These are phyloP conservation scores for Podospora appendiculata DNA, from an alignment of 495 filamentous ascomycete species.

Conservation along the genomic window DNA sequence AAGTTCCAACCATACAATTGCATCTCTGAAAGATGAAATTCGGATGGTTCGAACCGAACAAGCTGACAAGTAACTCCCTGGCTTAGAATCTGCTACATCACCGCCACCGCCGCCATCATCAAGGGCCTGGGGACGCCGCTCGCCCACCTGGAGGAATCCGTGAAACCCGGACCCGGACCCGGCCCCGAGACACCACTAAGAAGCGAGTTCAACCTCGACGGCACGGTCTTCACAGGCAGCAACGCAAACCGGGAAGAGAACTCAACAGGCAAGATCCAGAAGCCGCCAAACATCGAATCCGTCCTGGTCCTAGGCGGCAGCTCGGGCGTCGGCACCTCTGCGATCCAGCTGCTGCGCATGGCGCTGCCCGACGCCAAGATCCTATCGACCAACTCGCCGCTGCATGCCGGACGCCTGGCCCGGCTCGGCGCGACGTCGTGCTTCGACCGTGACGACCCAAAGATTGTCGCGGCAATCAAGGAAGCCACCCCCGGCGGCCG, in stretches of 20 bases:
- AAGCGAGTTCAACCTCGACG: background rate
- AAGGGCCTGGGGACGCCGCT: slow-evolving; percentile 23
- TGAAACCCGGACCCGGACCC: slow-evolving; percentile 4
- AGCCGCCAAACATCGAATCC: slow-evolving; percentile 8
- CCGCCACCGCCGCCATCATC: slow-evolving; percentile 22
- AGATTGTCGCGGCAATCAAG: slow-evolving; percentile 17
- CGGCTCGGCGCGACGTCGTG: slow-evolving; percentile 25
- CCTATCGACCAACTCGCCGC: slow-evolving; percentile 30
- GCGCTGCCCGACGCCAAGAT: slow-evolving; percentile 26
- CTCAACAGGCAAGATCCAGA: background rate
- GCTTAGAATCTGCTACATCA: slow-evolving; percentile 32
- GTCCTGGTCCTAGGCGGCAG: slow-evolving; percentile 37
- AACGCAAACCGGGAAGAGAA: background rate
- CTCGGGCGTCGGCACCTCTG: slow-evolving; percentile 31
- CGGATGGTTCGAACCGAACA: background rate
- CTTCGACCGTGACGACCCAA: slow-evolving; percentile 22
- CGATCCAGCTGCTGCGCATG: slow-evolving; percentile 33
- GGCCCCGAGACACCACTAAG: background rate
- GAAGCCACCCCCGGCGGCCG: slow-evolving; percentile 16
- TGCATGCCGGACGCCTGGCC: slow-evolving; percentile 20
- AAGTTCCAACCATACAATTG: too few relatives aligned
- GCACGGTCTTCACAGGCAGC: background rate
- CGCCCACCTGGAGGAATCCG: slow-evolving; percentile 16
- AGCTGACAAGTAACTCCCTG: background rate
- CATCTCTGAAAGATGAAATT: too few relatives aligned